Evolutionary conservation across 257 asterid genomes (phyloP).

Genomic region (Rubia yunnanensis): DNA sequence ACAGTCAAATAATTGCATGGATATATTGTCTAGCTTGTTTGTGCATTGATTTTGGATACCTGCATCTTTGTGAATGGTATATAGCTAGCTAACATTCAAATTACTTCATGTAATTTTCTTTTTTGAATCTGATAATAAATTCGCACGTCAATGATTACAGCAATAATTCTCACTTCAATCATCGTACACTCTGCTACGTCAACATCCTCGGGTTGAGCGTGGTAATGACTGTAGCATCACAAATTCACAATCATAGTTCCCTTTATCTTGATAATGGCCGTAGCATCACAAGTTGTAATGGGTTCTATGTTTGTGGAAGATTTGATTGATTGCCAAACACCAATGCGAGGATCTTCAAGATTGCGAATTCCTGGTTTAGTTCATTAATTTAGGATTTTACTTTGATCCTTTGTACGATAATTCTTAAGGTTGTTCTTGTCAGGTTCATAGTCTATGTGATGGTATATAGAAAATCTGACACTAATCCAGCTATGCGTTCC

Average conservation of each 20-base stretch:
- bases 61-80: not conserved
- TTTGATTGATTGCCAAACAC: not conserved
- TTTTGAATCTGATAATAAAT: not conserved
- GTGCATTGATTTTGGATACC: not conserved
- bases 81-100: too few species aligned
- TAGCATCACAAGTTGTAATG: not conserved
- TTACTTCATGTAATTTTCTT: not conserved
- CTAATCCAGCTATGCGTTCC: not conserved
- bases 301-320: not conserved
- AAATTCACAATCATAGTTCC: not conserved
- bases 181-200: not conserved
- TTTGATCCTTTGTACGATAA: not conserved
- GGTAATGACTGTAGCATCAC: not conserved
- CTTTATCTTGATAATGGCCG: not conserved
- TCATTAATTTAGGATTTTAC: conserved; percentile 3
- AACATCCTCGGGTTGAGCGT: not conserved
- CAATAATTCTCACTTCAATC: not conserved
- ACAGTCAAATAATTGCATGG: not conserved
- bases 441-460: not conserved
- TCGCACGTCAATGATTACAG: not conserved
- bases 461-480: not conserved
- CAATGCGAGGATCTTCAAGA: not conserved
- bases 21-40: not conserved
- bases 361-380: not conserved
- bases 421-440: not conserved